phyloP scores from a whole-genome alignment of 495 filamentous ascomycete genomes.

The Aspergillus sclerotiicarbonarius region DNA sequence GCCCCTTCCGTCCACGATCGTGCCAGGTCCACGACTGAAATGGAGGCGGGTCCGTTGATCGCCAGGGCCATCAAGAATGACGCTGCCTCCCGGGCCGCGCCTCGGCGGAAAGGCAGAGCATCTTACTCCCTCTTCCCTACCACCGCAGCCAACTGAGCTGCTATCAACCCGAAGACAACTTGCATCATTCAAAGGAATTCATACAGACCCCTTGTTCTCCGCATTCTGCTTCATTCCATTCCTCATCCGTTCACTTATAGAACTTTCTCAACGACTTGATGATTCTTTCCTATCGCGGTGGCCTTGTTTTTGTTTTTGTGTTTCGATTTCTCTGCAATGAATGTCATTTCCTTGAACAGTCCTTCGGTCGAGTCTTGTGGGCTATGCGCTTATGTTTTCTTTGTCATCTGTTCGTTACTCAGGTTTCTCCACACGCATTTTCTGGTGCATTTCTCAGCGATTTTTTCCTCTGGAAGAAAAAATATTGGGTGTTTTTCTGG shows the following conservation, averaged over 20 bases:
- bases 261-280: conserved; percentile 23
- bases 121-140: conserved; percentile 47
- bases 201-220: conserved; percentile 1
- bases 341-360: conserved; percentile 5
- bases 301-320: conserved; percentile 8
- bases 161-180: not conserved
- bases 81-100: conserved; percentile 7
- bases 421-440: conserved; percentile 17
- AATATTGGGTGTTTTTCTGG: conserved; percentile 21
- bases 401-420: conserved; percentile 6
- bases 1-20: conserved; percentile 31
- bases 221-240: not conserved
- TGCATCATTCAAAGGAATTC: not conserved
- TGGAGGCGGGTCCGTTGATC: conserved; percentile 18
- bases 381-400: conserved; percentile 12
- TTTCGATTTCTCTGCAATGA: conserved; percentile 12
- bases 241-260: conserved; percentile 7
- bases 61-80: conserved; percentile 12
- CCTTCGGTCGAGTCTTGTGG: conserved; percentile 3
- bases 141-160: conserved; percentile 14
- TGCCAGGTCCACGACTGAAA: conserved; percentile 37
- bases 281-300: conserved; percentile 12
- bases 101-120: conserved; percentile 30
- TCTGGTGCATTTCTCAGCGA: conserved; percentile 47
- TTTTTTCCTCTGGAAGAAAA: conserved; percentile 23